Conservation (phyloP, 768 basidiomycete genomes). For the Boletus rubroflammeus region DNA sequence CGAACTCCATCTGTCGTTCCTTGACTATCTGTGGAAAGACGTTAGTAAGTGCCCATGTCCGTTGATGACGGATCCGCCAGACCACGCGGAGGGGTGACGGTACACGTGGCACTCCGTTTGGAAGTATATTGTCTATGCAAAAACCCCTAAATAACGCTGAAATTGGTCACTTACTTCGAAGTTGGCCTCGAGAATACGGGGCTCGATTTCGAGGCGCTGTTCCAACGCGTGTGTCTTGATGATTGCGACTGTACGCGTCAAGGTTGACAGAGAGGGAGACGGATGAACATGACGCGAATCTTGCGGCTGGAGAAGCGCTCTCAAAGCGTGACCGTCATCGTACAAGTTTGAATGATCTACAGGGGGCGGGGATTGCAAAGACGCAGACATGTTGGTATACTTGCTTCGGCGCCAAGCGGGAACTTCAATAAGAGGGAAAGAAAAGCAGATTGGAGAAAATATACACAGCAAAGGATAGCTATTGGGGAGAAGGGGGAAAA, state of each 20-base stretch:
- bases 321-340: slow-evolving; percentile 5
- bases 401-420: slow-evolving; percentile 4
- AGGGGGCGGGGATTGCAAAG: slow-evolving; percentile 12
- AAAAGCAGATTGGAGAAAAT: slow-evolving; percentile 6
- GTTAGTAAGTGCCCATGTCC: slow-evolving; percentile 13
- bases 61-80: slow-evolving; percentile 16
- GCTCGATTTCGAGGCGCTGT: slow-evolving; percentile 78
- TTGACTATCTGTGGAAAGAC: slow-evolving; percentile 62
- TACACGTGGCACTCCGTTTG: slow-evolving; percentile 10
- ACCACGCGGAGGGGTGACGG: not conserved
- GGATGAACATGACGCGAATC: slow-evolving; percentile 2
- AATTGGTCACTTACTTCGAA: slow-evolving; percentile 59
- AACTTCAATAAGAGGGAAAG: not conserved
- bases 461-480: slow-evolving; percentile 20
- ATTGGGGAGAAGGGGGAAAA: slow-evolving; percentile 9
- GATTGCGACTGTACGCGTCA: slow-evolving; percentile 73
- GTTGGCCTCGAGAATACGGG: slow-evolving; percentile 70
- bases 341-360: slow-evolving; percentile 17
- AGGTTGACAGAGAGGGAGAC: slow-evolving; percentile 9
- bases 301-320: slow-evolving; percentile 1
- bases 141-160: slow-evolving; percentile 4
- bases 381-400: slow-evolving; percentile 20
- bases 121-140: not conserved
- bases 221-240: slow-evolving; percentile 77
- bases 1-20: slow-evolving; percentile 87